Percentiles rank a stretch among this genome's conserved stretches.
Conservation (phyloP, 192 early-diverging fungal species). For the Martensiomyces pterosporus region DNA sequence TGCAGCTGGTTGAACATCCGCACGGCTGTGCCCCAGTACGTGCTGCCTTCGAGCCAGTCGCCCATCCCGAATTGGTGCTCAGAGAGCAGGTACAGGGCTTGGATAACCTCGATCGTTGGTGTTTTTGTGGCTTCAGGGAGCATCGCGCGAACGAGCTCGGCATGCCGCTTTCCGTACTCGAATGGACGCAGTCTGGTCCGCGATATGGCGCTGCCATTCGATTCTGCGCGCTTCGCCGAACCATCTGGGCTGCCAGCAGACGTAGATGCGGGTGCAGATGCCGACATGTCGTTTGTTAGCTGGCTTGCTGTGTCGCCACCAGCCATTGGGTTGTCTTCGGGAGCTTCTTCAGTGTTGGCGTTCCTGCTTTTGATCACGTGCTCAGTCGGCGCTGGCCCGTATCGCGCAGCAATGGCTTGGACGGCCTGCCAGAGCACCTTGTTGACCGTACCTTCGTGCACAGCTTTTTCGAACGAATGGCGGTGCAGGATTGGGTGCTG, state of each 20-base stretch:
- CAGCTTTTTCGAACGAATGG: slow-evolving; percentile 33
- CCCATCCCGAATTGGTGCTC: slow-evolving; percentile 47
- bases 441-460: slow-evolving; percentile 32
- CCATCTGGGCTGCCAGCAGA: too few relatives aligned
- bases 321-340: slow-evolving; percentile 3
- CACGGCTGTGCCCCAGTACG: slow-evolving; percentile 50
- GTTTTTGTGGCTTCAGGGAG: slow-evolving; percentile 30
- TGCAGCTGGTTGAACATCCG: slow-evolving; percentile 51
- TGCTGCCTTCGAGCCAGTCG: slow-evolving; percentile 44
- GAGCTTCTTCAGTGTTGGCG: background rate
- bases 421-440: slow-evolving; percentile 43
- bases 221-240: too few relatives aligned
- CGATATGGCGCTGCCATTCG: too few relatives aligned
- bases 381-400: slow-evolving; percentile 15
- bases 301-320: background rate
- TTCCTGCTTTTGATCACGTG: background rate
- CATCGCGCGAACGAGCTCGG: slow-evolving; percentile 29
- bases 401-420: slow-evolving; percentile 46
- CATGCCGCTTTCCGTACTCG: slow-evolving; percentile 33
- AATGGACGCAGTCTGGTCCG: slow-evolving; percentile 9
- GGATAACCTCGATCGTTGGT: slow-evolving; percentile 38
- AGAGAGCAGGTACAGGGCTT: slow-evolving; percentile 44
- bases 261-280: background rate
- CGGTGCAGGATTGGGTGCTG: slow-evolving; percentile 51
- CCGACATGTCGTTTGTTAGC: background rate